These are phyloP conservation scores for Balamuthia mandrillaris DNA, from an alignment of 208 protist genomes.

Conservation along the genomic window DNA sequence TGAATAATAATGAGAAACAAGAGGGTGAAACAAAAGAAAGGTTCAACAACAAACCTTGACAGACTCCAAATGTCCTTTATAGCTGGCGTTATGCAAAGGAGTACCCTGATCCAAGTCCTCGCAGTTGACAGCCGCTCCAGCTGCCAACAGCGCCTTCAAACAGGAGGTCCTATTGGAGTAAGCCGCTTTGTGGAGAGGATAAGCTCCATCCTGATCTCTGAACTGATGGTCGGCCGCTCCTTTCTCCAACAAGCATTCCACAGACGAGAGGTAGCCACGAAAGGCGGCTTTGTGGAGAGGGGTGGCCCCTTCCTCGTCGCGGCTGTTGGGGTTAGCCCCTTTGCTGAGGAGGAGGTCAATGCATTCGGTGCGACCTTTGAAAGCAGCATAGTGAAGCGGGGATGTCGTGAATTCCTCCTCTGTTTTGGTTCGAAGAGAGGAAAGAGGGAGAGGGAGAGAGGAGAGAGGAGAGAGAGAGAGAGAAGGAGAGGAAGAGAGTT, in stretches of 20 bases:
- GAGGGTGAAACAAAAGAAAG: neutral
- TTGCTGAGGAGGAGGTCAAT: neutral
- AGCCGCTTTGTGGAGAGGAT: conserved; percentile 31
- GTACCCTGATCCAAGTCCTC: conserved; percentile 54
- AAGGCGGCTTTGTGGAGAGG: conserved; percentile 34
- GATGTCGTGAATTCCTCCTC: conserved; percentile 2
- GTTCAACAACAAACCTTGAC: neutral
- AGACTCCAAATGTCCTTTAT: conserved; percentile 3
- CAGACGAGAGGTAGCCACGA: conserved; percentile 3
- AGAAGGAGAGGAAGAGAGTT: no score
- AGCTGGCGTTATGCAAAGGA: conserved; percentile 50
- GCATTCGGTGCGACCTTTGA: neutral
- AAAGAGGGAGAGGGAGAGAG: no score
- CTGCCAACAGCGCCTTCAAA: neutral
- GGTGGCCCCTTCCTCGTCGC: conserved; percentile 28
- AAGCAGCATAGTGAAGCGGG: conserved; percentile 14
- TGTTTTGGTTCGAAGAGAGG: neutral
- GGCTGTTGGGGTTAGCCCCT: conserved; percentile 9
- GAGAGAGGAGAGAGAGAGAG: no score
- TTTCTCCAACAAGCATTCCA: neutral
- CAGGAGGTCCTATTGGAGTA: conserved; percentile 29
- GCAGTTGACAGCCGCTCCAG: conserved; percentile 29
- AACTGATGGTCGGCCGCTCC: conserved; percentile 3
- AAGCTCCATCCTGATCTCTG: conserved; percentile 7
- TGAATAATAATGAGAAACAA: neutral